phyloP scores from a whole-genome alignment of 225 moss, liverwort and hornwort species.

The Takakia lepidozioides region DNA sequence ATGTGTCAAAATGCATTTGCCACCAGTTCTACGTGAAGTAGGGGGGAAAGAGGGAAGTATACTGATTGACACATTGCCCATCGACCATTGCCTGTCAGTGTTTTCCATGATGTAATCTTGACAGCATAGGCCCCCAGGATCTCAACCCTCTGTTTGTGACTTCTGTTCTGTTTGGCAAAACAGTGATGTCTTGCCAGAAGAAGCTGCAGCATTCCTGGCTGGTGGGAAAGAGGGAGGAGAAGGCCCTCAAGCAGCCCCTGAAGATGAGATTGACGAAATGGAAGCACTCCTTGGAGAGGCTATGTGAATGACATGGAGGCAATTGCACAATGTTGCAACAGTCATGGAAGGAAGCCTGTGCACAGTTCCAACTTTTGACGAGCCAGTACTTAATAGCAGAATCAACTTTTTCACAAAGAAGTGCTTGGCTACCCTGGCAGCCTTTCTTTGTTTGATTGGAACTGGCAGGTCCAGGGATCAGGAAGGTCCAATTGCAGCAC shows the following conservation, averaged over 20 bases:
- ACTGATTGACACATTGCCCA: not conserved
- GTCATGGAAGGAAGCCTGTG: not conserved
- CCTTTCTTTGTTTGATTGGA: not conserved
- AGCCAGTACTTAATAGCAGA: not conserved
- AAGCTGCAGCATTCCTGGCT: slow-evolving; percentile 63
- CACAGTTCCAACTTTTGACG: not conserved
- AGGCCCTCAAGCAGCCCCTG: slow-evolving; percentile 34
- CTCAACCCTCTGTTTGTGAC: not conserved
- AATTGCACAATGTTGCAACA: slow-evolving; percentile 4
- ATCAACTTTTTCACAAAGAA: not conserved
- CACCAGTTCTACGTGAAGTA: not conserved
- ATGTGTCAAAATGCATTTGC: not conserved
- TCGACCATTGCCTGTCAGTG: not conserved
- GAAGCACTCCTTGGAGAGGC: slow-evolving; percentile 83
- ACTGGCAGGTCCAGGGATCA: not conserved
- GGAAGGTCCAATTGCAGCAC: too few species aligned
- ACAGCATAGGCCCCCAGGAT: not conserved
- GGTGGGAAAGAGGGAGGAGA: slow-evolving; percentile 15
- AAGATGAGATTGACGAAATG: slow-evolving; percentile 89
- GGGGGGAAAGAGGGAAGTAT: not conserved
- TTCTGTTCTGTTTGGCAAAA: not conserved
- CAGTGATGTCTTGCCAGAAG: slow-evolving; percentile 63
- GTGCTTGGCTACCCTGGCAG: too few species aligned
- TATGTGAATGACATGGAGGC: slow-evolving; percentile 35
- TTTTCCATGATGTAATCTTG: not conserved